Conservation (phyloP, 768 basidiomycete species). For the Exidia glandulosa region DNA sequence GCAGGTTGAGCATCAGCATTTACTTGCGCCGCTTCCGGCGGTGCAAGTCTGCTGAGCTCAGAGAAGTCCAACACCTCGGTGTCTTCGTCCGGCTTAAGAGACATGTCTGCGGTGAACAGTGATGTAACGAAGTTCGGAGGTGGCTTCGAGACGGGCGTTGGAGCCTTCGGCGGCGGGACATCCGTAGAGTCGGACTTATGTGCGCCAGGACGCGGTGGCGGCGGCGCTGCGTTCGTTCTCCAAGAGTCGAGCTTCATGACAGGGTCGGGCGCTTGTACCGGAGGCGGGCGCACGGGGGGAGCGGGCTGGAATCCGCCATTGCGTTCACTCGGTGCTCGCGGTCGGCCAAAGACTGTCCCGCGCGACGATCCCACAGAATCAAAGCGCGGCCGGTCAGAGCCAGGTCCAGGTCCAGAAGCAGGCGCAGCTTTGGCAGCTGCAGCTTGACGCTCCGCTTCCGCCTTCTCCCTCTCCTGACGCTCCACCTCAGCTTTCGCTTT, state of each 20-base stretch:
- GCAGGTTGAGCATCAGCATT: conserved; percentile 9
- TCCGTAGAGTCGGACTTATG: not conserved
- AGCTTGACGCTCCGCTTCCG: conserved; percentile 12
- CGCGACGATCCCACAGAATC: not conserved
- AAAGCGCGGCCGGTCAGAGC: not conserved
- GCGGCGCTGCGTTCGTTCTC: conserved; percentile 40
- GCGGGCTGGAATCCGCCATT: not conserved
- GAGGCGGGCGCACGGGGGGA: not conserved
- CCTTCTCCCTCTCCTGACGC: conserved; percentile 23
- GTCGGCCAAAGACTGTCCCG: not conserved
- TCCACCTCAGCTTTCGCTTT: conserved; percentile 7
- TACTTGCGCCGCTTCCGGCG: conserved; percentile 14
- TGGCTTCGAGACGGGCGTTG: not conserved
- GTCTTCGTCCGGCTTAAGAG: conserved; percentile 40
- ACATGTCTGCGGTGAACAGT: conserved; percentile 18
- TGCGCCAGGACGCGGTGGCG: not conserved
- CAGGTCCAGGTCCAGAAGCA: not conserved
- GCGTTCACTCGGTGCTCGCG: not conserved
- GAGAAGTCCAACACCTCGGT: conserved; percentile 75
- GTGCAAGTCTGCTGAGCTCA: conserved; percentile 60
- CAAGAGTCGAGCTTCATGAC: conserved; percentile 45
- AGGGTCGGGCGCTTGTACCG: not conserved
- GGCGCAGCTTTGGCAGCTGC: conserved; percentile 5
- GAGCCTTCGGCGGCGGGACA: not conserved
- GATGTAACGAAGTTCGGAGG: not conserved